Evolutionary conservation across 140 eudicot genomes (phyloP).

Genomic region (Flaveria floridana): DNA sequence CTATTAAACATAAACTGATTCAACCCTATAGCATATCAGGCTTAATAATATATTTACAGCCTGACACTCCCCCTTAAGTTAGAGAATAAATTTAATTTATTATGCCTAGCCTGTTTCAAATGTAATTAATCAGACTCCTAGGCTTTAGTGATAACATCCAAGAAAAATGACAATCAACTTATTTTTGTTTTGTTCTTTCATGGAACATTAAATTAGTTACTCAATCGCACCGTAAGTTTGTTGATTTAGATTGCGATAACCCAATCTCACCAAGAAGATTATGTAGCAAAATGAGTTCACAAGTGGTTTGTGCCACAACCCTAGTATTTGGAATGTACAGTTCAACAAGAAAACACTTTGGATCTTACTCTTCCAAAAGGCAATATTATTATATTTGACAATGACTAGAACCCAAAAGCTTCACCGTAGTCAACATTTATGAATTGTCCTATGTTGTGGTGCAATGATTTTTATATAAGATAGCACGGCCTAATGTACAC

Average conservation of each 20-base stretch:
- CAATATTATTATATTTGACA: not conserved
- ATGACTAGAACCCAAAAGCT: no score
- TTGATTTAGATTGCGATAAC: not conserved
- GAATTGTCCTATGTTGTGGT: not conserved
- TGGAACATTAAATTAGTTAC: not conserved
- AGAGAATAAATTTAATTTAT: not conserved
- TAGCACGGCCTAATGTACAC: no score
- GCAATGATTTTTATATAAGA: not conserved
- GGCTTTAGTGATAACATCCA: not conserved
- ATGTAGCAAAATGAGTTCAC: not conserved
- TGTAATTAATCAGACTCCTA: not conserved
- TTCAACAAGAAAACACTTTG: not conserved
- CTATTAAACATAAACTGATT: not conserved
- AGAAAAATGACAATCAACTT: not conserved
- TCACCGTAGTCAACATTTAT: no score
- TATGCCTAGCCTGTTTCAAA: no score
- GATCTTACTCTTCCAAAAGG: not conserved
- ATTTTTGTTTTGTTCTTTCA: not conserved
- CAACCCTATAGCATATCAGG: not conserved
- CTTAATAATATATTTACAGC: not conserved
- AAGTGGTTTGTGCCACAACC: not conserved
- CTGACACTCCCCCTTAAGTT: not conserved
- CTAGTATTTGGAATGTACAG: not conserved
- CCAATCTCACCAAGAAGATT: not conserved
- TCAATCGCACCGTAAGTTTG: not conserved